phyloP scores from a whole-genome alignment of 192 early-diverging fungal species.

The Entomortierella lignicola region DNA sequence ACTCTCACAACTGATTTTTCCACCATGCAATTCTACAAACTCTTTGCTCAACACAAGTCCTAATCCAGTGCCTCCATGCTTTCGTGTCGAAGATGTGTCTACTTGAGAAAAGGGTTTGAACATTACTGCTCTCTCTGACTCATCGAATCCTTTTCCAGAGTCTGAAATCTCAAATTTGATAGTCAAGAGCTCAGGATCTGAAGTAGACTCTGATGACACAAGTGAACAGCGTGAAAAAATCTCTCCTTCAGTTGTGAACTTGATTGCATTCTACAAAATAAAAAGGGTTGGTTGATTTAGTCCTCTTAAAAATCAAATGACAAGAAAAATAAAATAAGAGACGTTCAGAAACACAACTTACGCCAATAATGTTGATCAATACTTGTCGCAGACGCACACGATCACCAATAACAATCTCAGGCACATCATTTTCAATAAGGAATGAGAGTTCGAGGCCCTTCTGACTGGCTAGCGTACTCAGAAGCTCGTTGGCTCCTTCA shows the following conservation, averaged over 20 bases:
- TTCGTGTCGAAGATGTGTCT: constrained; percentile 81
- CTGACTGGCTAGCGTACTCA: constrained; percentile 77
- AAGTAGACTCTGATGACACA: constrained; percentile 19
- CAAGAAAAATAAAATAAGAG: background rate
- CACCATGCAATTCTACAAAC: constrained; percentile 82
- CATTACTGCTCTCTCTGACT: constrained; percentile 74
- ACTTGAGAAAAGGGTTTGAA: constrained; percentile 89
- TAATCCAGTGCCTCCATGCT: constrained; percentile 88
- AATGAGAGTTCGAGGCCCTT: constrained; percentile 77
- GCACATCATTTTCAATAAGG: constrained; percentile 77
- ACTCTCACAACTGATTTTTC: constrained; percentile 76
- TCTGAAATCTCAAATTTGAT: constrained; percentile 81
- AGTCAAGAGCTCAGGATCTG: constrained; percentile 51
- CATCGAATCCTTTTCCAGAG: constrained; percentile 85
- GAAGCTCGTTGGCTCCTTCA: constrained; percentile 77
- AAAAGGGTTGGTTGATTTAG: no score
- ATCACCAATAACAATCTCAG: constrained; percentile 77
- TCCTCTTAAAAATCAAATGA: background rate
- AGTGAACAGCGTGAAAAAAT: constrained; percentile 70
- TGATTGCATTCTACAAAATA: constrained; percentile 75
- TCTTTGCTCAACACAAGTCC: constrained; percentile 85
- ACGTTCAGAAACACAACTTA: constrained; percentile 35
- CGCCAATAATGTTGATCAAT: constrained; percentile 81
- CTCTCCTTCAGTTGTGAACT: constrained; percentile 83
- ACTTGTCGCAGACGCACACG: constrained; percentile 81